These are phyloP conservation scores for Amesomyces nigricolor DNA, from an alignment of 2,329 filamentous ascomycete genomes.

Conservation along the genomic window DNA sequence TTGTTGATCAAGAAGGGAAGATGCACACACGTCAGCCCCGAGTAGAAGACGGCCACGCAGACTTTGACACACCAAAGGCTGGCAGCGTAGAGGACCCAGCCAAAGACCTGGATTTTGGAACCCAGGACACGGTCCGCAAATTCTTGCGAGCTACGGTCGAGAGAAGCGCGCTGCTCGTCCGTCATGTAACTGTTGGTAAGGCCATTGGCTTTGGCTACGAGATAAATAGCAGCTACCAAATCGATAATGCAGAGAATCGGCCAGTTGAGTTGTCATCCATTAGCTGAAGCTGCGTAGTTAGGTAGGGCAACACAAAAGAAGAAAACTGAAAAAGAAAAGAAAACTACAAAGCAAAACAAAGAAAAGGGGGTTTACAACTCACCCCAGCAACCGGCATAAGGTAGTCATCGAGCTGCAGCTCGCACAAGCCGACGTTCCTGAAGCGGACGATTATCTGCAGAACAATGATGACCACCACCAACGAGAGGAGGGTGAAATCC, in stretches of 20 bases:
- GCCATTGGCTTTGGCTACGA: conserved; percentile 38
- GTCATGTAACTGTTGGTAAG: conserved; percentile 48
- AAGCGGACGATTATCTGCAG: neutral
- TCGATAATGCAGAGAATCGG: neutral
- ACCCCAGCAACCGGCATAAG: neutral
- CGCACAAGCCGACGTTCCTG: neutral
- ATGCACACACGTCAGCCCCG: conserved; percentile 40
- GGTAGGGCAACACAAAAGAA: too few relatives aligned
- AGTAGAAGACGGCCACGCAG: conserved; percentile 48
- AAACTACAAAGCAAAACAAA: too few relatives aligned
- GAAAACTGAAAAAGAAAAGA: too few relatives aligned
- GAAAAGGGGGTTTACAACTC: neutral
- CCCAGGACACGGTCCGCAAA: conserved; percentile 41
- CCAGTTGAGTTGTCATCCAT: neutral
- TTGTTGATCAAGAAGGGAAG: neutral
- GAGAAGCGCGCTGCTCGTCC: conserved; percentile 36
- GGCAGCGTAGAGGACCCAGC: conserved; percentile 46
- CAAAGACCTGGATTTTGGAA: conserved; percentile 48
- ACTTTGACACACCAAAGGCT: conserved; percentile 49
- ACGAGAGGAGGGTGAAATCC: neutral
- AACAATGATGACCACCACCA: neutral
- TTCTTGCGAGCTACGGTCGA: conserved; percentile 39
- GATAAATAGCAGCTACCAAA: conserved; percentile 16
- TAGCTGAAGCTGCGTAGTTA: neutral
- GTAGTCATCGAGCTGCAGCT: neutral